Conservation (phyloP, 768 basidiomycete species). For the Cantharellus anzutake region DNA sequence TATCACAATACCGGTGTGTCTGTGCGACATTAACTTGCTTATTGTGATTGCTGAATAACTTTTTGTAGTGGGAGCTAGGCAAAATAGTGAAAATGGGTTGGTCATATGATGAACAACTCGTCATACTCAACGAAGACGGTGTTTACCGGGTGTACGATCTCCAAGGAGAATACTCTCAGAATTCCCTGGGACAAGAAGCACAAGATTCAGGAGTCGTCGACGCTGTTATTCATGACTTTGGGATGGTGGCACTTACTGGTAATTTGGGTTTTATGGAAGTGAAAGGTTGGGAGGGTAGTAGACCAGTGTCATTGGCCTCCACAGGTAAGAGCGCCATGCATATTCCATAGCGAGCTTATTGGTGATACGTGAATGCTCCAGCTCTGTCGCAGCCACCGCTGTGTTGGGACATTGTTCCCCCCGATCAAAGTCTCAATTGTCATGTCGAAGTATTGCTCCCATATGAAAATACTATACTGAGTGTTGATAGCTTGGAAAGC, state of each 20-base stretch:
- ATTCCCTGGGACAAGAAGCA: slow-evolving; percentile 67
- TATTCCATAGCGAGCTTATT: too few species aligned
- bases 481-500: slow-evolving; percentile 74
- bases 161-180: slow-evolving; percentile 69
- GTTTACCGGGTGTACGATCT: slow-evolving; percentile 78
- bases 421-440: slow-evolving; percentile 76
- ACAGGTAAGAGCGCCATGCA: too few species aligned
- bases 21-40: not conserved
- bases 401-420: slow-evolving; percentile 79
- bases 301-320: slow-evolving; percentile 41
- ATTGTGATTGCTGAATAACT: too few species aligned
- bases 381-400: slow-evolving; percentile 62
- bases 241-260: slow-evolving; percentile 69
- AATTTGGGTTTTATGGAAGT: slow-evolving; percentile 65
- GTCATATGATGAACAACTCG: slow-evolving; percentile 49
- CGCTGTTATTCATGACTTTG: slow-evolving; percentile 70
- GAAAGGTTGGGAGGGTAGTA: slow-evolving; percentile 69
- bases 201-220: slow-evolving; percentile 69
- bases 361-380: slow-evolving; percentile 12
- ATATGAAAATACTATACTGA: slow-evolving; percentile 58
- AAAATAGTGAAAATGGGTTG: slow-evolving; percentile 59
- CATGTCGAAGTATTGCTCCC: slow-evolving; percentile 83
- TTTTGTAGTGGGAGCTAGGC: slow-evolving; percentile 70
- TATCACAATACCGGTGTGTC: slow-evolving; percentile 19
- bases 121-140: slow-evolving; percentile 82